phyloP scores from a whole-genome alignment of 176 grass and related monocot genomes.

The Oryza meridionalis region DNA sequence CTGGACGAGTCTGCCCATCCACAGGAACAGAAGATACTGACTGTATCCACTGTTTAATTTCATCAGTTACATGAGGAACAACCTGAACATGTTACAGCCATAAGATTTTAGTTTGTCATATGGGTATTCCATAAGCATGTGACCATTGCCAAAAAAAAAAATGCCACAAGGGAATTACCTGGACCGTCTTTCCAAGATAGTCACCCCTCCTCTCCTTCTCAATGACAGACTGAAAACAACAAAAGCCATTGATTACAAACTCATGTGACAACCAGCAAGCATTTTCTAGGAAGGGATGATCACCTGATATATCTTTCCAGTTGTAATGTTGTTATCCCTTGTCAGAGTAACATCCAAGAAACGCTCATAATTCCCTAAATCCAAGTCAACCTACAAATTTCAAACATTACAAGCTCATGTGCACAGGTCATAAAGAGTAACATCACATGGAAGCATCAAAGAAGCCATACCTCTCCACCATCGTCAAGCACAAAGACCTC shows the following conservation, averaged over 20 bases:
- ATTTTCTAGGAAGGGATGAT: slow-evolving; percentile 11
- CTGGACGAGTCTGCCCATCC: slow-evolving; percentile 67
- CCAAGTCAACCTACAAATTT: slow-evolving; percentile 79
- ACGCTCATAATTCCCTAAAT: slow-evolving; percentile 95
- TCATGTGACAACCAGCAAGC: slow-evolving; percentile 23
- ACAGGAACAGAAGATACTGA: slow-evolving; percentile 87
- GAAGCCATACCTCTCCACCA: slow-evolving; percentile 72
- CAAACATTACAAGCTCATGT: slow-evolving; percentile 26
- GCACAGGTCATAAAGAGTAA: not conserved
- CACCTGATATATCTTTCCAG: slow-evolving; percentile 97
- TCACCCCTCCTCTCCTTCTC: slow-evolving; percentile 91
- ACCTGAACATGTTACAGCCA: slow-evolving; percentile 56
- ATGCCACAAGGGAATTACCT: slow-evolving; percentile 46
- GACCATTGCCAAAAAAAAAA: not conserved
- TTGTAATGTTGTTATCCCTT: slow-evolving; percentile 92
- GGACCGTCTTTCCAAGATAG: slow-evolving; percentile 97
- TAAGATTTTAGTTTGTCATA: slow-evolving; percentile 14
- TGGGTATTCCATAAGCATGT: not conserved
- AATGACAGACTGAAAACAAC: slow-evolving; percentile 82
- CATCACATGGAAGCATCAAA: slow-evolving; percentile 10
- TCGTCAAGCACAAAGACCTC: slow-evolving; percentile 99
- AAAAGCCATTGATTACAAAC: slow-evolving; percentile 21
- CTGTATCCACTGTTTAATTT: slow-evolving; percentile 96
- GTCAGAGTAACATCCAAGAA: slow-evolving; percentile 95
- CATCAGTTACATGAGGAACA: slow-evolving; percentile 95